These are phyloP conservation scores for Rhodotorula taiwanensis DNA, from an alignment of 768 basidiomycete species.

Conservation along the genomic window DNA sequence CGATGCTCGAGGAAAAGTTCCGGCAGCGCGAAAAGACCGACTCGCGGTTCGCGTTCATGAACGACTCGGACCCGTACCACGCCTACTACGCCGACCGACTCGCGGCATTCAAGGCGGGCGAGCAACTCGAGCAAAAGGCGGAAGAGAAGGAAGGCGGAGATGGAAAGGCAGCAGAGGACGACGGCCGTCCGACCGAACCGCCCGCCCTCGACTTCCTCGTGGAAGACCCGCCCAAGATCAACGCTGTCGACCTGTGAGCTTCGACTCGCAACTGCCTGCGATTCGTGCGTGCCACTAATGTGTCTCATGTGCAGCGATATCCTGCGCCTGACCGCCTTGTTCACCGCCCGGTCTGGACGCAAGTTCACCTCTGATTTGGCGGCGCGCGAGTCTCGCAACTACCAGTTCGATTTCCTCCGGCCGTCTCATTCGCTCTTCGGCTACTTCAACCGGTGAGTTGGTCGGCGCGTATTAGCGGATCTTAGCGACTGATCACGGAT, in stretches of 20 bases:
- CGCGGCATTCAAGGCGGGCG: slow-evolving; percentile 68
- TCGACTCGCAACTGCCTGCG: not conserved
- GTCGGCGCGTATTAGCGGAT: not conserved
- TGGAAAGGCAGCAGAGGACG: slow-evolving; percentile 57
- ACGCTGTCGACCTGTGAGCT: slow-evolving; percentile 76
- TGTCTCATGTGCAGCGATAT: slow-evolving; percentile 59
- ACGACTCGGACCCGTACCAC: slow-evolving; percentile 94
- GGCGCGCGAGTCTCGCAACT: slow-evolving; percentile 82
- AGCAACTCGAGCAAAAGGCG: slow-evolving; percentile 42
- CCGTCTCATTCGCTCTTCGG: slow-evolving; percentile 93
- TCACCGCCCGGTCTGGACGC: slow-evolving; percentile 84
- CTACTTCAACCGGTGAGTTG: slow-evolving; percentile 72
- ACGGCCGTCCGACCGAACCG: slow-evolving; percentile 58
- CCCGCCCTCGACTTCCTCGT: slow-evolving; percentile 73
- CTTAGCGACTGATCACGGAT: no score
- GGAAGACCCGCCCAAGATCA: slow-evolving; percentile 72
- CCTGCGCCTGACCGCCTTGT: slow-evolving; percentile 91
- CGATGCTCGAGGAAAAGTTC: slow-evolving; percentile 91
- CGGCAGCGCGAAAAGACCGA: slow-evolving; percentile 91
- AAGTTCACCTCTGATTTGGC: slow-evolving; percentile 78
- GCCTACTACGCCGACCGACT: slow-evolving; percentile 92
- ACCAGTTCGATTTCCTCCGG: slow-evolving; percentile 94
- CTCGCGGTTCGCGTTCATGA: slow-evolving; percentile 97
- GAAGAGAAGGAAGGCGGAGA: slow-evolving; percentile 12
- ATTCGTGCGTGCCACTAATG: not conserved